Conservation (phyloP, 2,329 filamentous ascomycete species). For the Leptographium procerum region DNA sequence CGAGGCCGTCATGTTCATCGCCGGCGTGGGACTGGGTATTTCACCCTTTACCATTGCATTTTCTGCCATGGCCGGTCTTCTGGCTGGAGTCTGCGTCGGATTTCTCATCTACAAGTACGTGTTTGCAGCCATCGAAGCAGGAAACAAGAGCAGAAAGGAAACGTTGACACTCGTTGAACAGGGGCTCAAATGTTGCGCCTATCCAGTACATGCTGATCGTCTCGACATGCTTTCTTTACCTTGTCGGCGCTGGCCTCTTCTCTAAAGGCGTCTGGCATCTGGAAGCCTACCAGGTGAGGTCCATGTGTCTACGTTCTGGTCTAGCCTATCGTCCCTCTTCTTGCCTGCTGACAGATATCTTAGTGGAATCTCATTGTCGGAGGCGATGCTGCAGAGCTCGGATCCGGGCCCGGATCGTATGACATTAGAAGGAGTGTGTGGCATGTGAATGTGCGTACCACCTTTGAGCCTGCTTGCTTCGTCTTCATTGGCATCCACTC, state of each 20-base stretch:
- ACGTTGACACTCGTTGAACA: not conserved
- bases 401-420: slow-evolving; percentile 54
- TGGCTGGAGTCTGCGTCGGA: slow-evolving; percentile 50
- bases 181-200: slow-evolving; percentile 9
- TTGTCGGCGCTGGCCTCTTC: slow-evolving; percentile 74
- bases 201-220: slow-evolving; percentile 53
- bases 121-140: too few relatives aligned
- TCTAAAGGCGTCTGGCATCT: slow-evolving; percentile 67
- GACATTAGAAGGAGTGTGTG: slow-evolving; percentile 56
- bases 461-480: too few relatives aligned
- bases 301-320: not conserved
- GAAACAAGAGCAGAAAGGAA: too few relatives aligned
- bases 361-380: slow-evolving; percentile 42
- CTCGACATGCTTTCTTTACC: slow-evolving; percentile 74
- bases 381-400: slow-evolving; percentile 47
- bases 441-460: slow-evolving; percentile 53
- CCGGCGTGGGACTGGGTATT: slow-evolving; percentile 58
- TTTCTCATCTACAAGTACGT: slow-evolving; percentile 61
- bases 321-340: not conserved
- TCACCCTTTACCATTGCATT: slow-evolving; percentile 61
- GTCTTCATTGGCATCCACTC: too few relatives aligned
- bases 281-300: slow-evolving; percentile 39
- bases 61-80: slow-evolving; percentile 54
- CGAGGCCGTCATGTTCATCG: slow-evolving; percentile 69
- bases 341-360: not conserved